phyloP scores from a whole-genome alignment of 768 basidiomycete genomes.

The Collybiopsis confluens region DNA sequence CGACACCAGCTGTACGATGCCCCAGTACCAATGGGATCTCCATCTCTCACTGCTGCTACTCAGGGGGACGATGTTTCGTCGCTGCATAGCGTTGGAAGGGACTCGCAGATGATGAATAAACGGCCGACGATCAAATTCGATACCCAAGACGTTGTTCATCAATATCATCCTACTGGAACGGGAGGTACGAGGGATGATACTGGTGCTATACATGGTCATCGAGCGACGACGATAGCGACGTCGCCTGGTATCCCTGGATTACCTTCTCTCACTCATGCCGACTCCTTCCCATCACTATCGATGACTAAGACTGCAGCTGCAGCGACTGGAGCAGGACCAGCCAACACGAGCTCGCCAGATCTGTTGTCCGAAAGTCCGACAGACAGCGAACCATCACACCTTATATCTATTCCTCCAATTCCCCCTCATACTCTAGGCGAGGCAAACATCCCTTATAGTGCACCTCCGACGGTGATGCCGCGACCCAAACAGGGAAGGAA shows the following conservation, averaged over 20 bases:
- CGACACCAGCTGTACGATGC: slow-evolving; percentile 88
- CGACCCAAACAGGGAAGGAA: slow-evolving; percentile 20
- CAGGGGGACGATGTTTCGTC: slow-evolving; percentile 11
- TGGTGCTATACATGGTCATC: slow-evolving; percentile 34
- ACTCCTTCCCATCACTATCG: background rate
- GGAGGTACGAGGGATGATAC: slow-evolving; percentile 33
- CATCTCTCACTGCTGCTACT: slow-evolving; percentile 16
- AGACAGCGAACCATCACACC: slow-evolving; percentile 30
- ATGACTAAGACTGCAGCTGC: background rate
- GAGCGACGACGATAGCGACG: slow-evolving; percentile 2
- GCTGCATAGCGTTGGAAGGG: slow-evolving; percentile 14
- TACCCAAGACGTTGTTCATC: slow-evolving; percentile 67
- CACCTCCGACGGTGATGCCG: slow-evolving; percentile 33
- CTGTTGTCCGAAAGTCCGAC: slow-evolving; percentile 7
- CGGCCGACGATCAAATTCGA: slow-evolving; percentile 75
- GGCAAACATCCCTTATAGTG: slow-evolving; percentile 12
- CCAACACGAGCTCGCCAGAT: slow-evolving; percentile 12
- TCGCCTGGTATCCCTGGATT: background rate
- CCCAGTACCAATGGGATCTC: slow-evolving; percentile 61
- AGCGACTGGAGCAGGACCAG: background rate
- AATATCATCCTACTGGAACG: slow-evolving; percentile 59
- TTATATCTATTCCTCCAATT: slow-evolving; percentile 25
- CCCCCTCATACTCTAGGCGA: slow-evolving; percentile 34
- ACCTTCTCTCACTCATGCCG: background rate
- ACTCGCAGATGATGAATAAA: slow-evolving; percentile 32